Base-by-base conservation (phyloP, 192 early-diverging fungal genomes). In the Rhizoclosmatium sp. region DNA sequence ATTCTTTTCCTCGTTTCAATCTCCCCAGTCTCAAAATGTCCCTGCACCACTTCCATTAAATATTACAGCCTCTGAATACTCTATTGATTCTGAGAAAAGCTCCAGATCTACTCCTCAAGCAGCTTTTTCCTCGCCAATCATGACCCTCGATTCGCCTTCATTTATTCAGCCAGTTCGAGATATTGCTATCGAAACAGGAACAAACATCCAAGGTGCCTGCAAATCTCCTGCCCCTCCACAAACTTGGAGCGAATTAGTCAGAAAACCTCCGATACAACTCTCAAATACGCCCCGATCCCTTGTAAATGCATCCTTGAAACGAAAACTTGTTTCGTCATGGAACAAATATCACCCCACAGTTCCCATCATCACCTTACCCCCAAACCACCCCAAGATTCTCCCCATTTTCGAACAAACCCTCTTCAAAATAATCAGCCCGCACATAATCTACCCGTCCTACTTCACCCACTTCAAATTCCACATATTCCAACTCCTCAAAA, bases 401-500 rank as follows among this genome's bases (percentile, higher is more conserved):
- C 10, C 54, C 54, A 56, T 14, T 9, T 56, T 56, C 19, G 54
- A 56, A 56, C 10, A 9, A 9, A 74, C 69, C 3, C 40, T 75
- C 2, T 45, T 40, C 4, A 2, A 56, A 54, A 74, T 73, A 21
- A 62, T 71, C 4, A 73, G 54, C 5, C 39, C 44, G 4, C 46
- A 74, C 44, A 45, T 80, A 1, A 66, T 59, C 39, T n/a, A 10
- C 10, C 48, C 64, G 58, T 51, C 78, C 3, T 12, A 44, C 0
- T 71, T 80, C 44, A 31, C n/a, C 45, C 1, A 14, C 23, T 44
- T 62, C 72, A 7, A 21, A 9, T 67, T 76, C 46, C 68, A 42
- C 14, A 68, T 67, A 46, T 65, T 76, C 39, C 75, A 81, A 68
- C 65, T 72, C 3, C 4, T 23, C 7, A 62, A 62, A 62, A 7